phyloP scores from a whole-genome alignment of 306 rosid species.

The Arachis stenosperma region DNA sequence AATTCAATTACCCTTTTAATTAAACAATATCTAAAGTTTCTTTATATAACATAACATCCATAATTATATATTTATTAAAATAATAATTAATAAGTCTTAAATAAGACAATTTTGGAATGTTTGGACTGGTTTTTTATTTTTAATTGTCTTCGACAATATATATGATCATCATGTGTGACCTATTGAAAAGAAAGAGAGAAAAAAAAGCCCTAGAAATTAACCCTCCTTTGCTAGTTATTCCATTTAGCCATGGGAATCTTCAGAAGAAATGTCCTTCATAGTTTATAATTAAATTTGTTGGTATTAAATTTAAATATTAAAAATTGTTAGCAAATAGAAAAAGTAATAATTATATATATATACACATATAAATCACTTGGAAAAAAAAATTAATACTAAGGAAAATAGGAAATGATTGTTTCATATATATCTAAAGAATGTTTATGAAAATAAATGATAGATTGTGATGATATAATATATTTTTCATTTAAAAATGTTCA shows the following conservation, averaged over 20 bases:
- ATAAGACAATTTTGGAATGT: too few relatives aligned
- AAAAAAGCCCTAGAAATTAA: slow-evolving; percentile 14
- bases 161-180: slow-evolving; percentile 1
- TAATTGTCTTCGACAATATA: too few relatives aligned
- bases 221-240: background rate
- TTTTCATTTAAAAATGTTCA: background rate
- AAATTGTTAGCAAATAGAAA: background rate
- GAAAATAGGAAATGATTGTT: background rate
- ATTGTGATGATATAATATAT: background rate
- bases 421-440: background rate
- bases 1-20: slow-evolving; percentile 9
- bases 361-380: background rate
- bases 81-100: too few relatives aligned
- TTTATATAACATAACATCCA: too few relatives aligned
- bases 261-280: background rate
- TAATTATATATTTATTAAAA: too few relatives aligned
- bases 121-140: too few relatives aligned
- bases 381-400: background rate
- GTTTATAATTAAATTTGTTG: background rate
- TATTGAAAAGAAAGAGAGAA: background rate
- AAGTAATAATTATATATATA: background rate
- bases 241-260: background rate
- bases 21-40: too few relatives aligned
- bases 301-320: slow-evolving; percentile 9
- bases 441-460: background rate